Conservation (phyloP, 306 rosid genomes). For the Rubus parviflorus region DNA sequence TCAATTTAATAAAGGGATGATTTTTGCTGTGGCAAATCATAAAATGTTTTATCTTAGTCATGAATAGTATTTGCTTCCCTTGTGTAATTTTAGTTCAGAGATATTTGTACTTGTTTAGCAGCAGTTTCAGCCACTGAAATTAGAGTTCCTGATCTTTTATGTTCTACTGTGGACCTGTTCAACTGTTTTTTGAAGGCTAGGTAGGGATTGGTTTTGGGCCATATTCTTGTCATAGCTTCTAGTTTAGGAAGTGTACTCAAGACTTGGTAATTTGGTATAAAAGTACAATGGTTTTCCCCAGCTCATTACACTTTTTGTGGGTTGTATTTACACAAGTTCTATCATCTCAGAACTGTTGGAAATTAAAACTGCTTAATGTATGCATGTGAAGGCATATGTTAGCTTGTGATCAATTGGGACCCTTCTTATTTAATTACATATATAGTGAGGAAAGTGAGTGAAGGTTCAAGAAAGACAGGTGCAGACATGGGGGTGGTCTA, state of each 20-base stretch:
- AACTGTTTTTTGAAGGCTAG: not conserved
- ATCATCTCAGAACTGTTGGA: not conserved
- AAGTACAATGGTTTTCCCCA: no score
- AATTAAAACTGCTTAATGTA: conserved; percentile 1
- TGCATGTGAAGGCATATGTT: conserved; percentile 16
- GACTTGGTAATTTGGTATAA: not conserved
- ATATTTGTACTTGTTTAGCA: not conserved
- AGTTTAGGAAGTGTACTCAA: not conserved
- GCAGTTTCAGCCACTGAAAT: not conserved
- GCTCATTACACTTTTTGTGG: not conserved
- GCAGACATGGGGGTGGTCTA: conserved; percentile 10
- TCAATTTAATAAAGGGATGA: conserved; percentile 45
- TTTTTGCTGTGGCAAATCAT: not conserved
- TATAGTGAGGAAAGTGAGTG: no score
- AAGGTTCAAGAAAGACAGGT: conserved; percentile 14
- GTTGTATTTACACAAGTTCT: not conserved
- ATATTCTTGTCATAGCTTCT: not conserved
- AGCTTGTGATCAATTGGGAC: conserved; percentile 16
- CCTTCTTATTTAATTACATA: not conserved
- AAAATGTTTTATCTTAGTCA: not conserved
- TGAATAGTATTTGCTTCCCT: not conserved
- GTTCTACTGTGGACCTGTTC: not conserved
- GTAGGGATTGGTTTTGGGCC: not conserved
- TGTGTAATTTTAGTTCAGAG: not conserved
- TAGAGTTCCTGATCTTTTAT: not conserved